A percentile compares a stretch with the other conserved stretches of the same genome.
These are phyloP conservation scores for Yarrowia divulgata DNA, from an alignment of 805 yeast genomes.

Conservation along the genomic window DNA sequence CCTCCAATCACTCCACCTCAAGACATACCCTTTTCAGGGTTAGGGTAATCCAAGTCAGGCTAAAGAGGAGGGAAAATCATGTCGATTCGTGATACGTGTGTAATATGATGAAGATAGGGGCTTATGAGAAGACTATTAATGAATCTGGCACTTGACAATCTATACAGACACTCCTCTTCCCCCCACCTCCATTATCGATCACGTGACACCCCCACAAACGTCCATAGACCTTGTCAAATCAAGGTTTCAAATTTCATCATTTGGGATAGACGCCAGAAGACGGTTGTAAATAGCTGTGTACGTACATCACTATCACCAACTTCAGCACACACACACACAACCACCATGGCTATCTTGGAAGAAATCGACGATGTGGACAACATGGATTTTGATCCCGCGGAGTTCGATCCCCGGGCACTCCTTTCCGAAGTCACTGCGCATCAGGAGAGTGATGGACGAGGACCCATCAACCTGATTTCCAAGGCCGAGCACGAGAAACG, in stretches of 20 bases:
- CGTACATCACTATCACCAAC: constrained; percentile 2
- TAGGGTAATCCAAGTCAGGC: not conserved
- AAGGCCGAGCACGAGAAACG: constrained; percentile 41
- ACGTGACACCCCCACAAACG: too few relatives aligned
- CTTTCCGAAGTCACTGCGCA: constrained; percentile 45
- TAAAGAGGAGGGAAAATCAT: not conserved
- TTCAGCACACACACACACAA: too few relatives aligned
- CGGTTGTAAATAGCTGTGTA: not conserved
- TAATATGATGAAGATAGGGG: too few relatives aligned
- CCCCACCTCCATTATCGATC: too few relatives aligned
- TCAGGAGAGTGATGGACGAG: constrained; percentile 38
- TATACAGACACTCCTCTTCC: too few relatives aligned
- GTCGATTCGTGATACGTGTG: too few relatives aligned
- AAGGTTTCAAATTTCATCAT: constrained; percentile 29
- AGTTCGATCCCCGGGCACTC: constrained; percentile 70
- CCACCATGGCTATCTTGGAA: constrained; percentile 50
- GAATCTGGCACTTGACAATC: too few relatives aligned
- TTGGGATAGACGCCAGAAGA: not conserved
- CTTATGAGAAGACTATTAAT: too few relatives aligned
- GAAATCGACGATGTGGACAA: constrained; percentile 79
- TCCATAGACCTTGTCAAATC: not conserved
- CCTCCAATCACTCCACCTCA: not conserved
- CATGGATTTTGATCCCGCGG: constrained; percentile 92
- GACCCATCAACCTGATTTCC: constrained; percentile 34
- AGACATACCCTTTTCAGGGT: not conserved